Evolutionary conservation across 2,329 filamentous ascomycete genomes (phyloP), one percentile per base, ranked within the genome.

Genomic region (Ceratocystis cacaofunesta): DNA sequence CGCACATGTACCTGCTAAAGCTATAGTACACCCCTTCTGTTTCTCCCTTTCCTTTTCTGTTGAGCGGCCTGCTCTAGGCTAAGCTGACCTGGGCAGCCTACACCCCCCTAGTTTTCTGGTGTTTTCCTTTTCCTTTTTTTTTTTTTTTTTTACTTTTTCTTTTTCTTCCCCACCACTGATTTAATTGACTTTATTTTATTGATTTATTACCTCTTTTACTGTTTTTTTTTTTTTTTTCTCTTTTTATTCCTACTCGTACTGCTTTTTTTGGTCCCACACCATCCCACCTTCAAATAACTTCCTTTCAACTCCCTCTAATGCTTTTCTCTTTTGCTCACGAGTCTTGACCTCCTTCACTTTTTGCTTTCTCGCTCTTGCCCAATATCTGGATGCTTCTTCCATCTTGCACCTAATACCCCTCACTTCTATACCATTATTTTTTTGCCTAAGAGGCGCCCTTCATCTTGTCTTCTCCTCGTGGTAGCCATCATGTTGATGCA

Each of bases 21-120:
- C 62, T 61, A 62, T 62, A 62, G 62, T 69, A 64, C 44, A 68
- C 58, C 48, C 48, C 66, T 65, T 64, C 65, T 63, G 68, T 69
- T 17, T 25, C 12, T 8, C 48, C 25, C 25, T 52, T 15, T 52
- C 15, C 48, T 25, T 52, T 12, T 36, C 32, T 36, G 32, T 36
- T 36, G 32, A 12, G 32, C 32, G 64, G 63, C 68, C 69, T 72
- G 32, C 52, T 25, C 52, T 10, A 58, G 22, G 6, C 46, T 50
- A 50, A 22, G 28, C 52, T 22, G 52, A 32, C 7, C 17, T 32
- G 52, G 32, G 52, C 52, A 32, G 50, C 50, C 50, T 12, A 50
- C 50, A 22, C 19, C 22, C 50, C 52, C 25, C 52, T 19, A 28
- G 5, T 17, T 5, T 44, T 52, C 30, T 48, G 46, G 62, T 52